phyloP scores from a whole-genome alignment of 148 eudicot genomes.

The Dianthus caryophyllus region DNA sequence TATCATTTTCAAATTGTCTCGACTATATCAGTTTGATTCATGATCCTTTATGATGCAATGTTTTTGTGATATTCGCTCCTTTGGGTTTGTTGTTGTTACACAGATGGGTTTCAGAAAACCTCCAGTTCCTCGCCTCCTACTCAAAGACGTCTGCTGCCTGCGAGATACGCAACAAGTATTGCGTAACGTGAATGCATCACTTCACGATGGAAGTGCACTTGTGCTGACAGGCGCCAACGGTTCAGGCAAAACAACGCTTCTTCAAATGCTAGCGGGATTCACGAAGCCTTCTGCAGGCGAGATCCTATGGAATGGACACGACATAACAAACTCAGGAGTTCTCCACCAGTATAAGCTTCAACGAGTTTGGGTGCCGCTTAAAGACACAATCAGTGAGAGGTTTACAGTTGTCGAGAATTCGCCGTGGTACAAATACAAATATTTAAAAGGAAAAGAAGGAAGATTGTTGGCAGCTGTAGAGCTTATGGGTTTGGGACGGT shows the following conservation, averaged over 20 bases:
- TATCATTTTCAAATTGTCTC: not conserved
- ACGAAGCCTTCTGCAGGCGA: slow-evolving; percentile 82
- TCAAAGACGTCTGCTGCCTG: slow-evolving; percentile 86
- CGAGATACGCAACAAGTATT: slow-evolving; percentile 90
- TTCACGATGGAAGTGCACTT: slow-evolving; percentile 86
- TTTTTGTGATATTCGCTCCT: too few species aligned
- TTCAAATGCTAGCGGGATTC: slow-evolving; percentile 88
- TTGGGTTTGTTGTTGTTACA: too few species aligned
- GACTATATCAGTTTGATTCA: too few species aligned
- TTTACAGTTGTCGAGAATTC: slow-evolving; percentile 79
- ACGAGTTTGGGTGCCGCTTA: slow-evolving; percentile 84
- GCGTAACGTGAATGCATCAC: slow-evolving; percentile 72
- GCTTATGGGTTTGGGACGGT: slow-evolving; percentile 81
- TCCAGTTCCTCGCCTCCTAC: slow-evolving; percentile 81
- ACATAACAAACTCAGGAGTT: slow-evolving; percentile 74
- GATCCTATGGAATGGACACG: slow-evolving; percentile 85
- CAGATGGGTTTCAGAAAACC: slow-evolving; percentile 55
- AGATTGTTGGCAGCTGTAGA: slow-evolving; percentile 71
- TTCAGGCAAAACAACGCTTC: slow-evolving; percentile 82
- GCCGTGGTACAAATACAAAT: slow-evolving; percentile 88
- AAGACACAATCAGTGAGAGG: slow-evolving; percentile 70
- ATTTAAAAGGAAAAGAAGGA: slow-evolving; percentile 82
- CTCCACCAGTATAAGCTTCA: slow-evolving; percentile 95
- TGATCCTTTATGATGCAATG: too few species aligned
- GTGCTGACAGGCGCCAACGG: slow-evolving; percentile 80